phyloP scores from a whole-genome alignment of 192 early-diverging fungal species.

The Tieghemiomyces parasiticus region DNA sequence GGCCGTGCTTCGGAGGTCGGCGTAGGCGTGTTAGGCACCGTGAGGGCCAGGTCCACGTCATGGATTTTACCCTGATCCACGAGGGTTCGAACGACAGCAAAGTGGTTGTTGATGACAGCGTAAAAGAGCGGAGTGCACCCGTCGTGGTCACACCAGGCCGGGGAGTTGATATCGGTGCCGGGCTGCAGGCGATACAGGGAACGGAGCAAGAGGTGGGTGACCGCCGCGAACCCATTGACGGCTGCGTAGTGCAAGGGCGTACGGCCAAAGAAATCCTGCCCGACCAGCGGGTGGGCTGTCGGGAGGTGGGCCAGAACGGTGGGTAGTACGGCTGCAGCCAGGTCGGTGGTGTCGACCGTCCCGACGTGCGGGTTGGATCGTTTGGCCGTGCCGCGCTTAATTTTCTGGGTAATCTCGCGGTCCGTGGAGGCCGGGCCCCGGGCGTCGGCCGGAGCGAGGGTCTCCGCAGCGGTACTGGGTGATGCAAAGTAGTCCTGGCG shows the following conservation, averaged over 20 bases:
- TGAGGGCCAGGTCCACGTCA: constrained; percentile 26
- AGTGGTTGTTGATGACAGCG: constrained; percentile 35
- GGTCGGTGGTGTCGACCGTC: constrained; percentile 21
- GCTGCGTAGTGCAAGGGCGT: constrained; percentile 47
- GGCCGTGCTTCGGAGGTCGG: constrained; percentile 14
- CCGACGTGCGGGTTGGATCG: too few relatives aligned
- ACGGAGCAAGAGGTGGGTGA: constrained; percentile 30
- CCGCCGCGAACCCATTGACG: constrained; percentile 28
- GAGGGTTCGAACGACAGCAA: constrained; percentile 27
- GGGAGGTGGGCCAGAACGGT: constrained; percentile 18
- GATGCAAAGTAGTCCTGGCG: background rate
- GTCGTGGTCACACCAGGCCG: constrained; percentile 46
- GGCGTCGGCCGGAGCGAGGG: background rate
- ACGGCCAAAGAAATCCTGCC: constrained; percentile 37
- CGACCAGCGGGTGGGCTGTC: constrained; percentile 11
- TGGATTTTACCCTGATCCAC: constrained; percentile 34
- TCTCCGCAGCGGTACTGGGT: constrained; percentile 8
- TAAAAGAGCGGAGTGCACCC: constrained; percentile 48
- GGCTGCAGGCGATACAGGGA: constrained; percentile 18
- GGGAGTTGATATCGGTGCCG: constrained; percentile 18
- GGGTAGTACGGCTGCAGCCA: constrained; percentile 21
- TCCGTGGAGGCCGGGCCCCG: too few relatives aligned
- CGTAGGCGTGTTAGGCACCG: constrained; percentile 19
- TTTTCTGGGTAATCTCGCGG: background rate
- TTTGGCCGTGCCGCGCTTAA: background rate